Base-by-base conservation (phyloP, 345 rosid genomes). In the Pseudoturritis turrita region DNA sequence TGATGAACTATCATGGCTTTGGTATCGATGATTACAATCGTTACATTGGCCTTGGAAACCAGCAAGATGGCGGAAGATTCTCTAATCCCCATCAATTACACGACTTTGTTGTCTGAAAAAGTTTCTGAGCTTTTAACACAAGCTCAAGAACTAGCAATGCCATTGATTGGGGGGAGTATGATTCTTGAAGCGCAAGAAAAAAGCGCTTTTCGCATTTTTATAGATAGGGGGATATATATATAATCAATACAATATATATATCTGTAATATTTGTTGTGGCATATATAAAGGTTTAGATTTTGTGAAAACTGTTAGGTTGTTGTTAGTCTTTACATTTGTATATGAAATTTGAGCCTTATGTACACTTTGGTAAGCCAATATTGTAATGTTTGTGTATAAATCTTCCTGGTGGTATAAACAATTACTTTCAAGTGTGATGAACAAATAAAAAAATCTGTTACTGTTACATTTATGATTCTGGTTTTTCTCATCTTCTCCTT, bases 21-120 rank as follows among this genome's bases (percentile, higher is more conserved):
- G 88, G 96, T 15, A 87, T 95, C 3, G 91, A 96, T 18, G 96
- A 86, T 58, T 91, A 81, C 73, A 74, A 50, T 41, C 92, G 88
- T 40, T 87, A 86, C 84, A 65, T 84, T 58, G 85, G 84, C 21
- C 76, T 85, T 33, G 85, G 80, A 18, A 84, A 82, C 75, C 85
- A 85, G 71, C 89, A 86, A 62, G 88, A 87, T 66, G 79, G 49
- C 64, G 78, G 49, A 0, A 76, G 86, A 82, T 85, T 88, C 64
- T 73, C 79, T 49, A 85, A 88, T 62, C 83, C 92, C 22, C 94
- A 86, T 71, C 82, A 86, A 35, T 66, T 91, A 65, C 97, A 89
- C 72, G 99, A 95, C 85, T 91, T 95, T 73, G 98, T 91, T 17
- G 96, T 87, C 18, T 94, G 79, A 83, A 1, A 74, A 72, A 33